Evolutionary conservation across 1,284 basidiomycete species (phyloP), one percentile per base, ranked within the genome.

Genomic region (Irpex rosettiformis): DNA sequence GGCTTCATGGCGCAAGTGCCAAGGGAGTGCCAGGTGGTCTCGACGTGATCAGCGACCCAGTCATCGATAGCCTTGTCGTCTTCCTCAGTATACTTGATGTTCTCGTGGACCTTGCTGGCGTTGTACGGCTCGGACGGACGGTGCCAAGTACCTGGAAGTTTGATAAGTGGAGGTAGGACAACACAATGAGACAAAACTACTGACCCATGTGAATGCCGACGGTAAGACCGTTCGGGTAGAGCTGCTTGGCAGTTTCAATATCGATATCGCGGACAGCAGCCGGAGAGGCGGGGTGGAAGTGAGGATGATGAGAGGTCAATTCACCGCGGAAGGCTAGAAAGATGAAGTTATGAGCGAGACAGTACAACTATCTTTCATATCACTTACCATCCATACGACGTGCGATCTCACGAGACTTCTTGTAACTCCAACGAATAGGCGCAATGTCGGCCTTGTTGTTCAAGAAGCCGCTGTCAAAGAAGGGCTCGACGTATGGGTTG

Each of bases 21-120:
- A 70, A 89, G 76, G 67, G 82, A 84, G 74, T 89, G 86, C 86
- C 86, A 88, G 54, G 86, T 89, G 13, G 86, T 88, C 77, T 88
- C 86, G 63, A 88, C 86, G 67, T 88, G 86, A 67, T 88, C 83
- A 60, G 65, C 67, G 48, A 86, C 73, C 85, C 85, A 88, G 64
- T 87, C 79, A 67, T 87, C 86, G 66, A 88, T 88, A 40, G 84
- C 86, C 66, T 82, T 71, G 70, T 88, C 85, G 68, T 88, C 86
- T 54, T 87, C 85, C 62, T 77, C 74, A 43, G 77, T 78, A 72
- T 86, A 86, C 69, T 81, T 76, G 73, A 88, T 81, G 62, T 86
- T 82, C 57, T 86, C 79, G 66, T 85, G 83, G 16, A 86, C 77
- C 71, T 86, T 86, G 64, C 66, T 70, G 2, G 82, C 74, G 62